A percentile compares a stretch with the other conserved stretches of the same genome.
These are phyloP conservation scores for Hemisphaericaspora nanyangensis DNA, from an alignment of 805 yeast species.

Conservation along the genomic window DNA sequence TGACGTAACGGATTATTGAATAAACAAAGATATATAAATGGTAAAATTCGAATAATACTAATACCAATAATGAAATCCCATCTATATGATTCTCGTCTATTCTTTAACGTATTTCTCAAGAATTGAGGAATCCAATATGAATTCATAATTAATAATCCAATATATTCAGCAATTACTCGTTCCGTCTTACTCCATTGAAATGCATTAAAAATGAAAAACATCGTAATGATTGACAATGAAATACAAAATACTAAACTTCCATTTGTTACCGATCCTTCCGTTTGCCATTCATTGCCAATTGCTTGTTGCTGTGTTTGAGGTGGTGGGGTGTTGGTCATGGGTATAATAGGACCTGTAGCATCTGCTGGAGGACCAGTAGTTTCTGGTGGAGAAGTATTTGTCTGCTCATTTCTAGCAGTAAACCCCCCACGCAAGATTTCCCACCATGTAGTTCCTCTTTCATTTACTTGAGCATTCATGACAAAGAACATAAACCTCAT, in stretches of 20 bases:
- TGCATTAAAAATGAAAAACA: slow-evolving; percentile 56
- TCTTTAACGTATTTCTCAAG: slow-evolving; percentile 68
- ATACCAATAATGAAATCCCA: slow-evolving; percentile 79
- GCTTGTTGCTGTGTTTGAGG: slow-evolving; percentile 8
- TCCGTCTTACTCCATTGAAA: slow-evolving; percentile 58
- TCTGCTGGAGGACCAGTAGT: slow-evolving; percentile 1
- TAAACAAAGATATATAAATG: slow-evolving; percentile 60
- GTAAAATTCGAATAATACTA: slow-evolving; percentile 57
- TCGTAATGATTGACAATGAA: slow-evolving; percentile 24
- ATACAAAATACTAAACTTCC: slow-evolving; percentile 26
- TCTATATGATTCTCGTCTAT: slow-evolving; percentile 56
- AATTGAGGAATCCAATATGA: slow-evolving; percentile 91
- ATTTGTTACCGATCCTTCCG: slow-evolving; percentile 16
- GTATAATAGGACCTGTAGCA: slow-evolving; percentile 6
- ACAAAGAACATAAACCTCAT: slow-evolving; percentile 68
- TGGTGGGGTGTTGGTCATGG: slow-evolving; percentile 7
- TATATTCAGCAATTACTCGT: slow-evolving; percentile 55
- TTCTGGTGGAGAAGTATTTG: slow-evolving; percentile 1
- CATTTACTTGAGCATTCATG: slow-evolving; percentile 67
- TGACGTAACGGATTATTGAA: slow-evolving; percentile 65
- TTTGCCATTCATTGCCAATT: slow-evolving; percentile 7
- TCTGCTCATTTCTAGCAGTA: neutral
- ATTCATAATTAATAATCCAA: slow-evolving; percentile 48
- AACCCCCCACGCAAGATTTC: slow-evolving; percentile 59
- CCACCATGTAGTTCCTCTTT: slow-evolving; percentile 61